phyloP scores from a whole-genome alignment of 2,329 filamentous ascomycete genomes.

The Colletotrichum musicola region DNA sequence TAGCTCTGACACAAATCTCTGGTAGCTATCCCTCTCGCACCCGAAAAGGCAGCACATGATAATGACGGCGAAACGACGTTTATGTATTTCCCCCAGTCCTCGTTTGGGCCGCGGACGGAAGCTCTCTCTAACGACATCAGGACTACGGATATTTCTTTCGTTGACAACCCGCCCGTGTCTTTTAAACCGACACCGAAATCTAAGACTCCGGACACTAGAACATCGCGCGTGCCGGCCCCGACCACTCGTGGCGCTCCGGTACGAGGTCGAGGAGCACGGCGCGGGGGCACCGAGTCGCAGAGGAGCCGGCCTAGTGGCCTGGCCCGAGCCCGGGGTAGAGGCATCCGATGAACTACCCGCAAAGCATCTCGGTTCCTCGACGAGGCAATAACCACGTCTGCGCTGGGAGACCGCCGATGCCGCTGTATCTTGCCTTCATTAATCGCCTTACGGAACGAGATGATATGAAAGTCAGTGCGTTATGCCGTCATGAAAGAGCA shows the following conservation, averaged over 20 bases:
- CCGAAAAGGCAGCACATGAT: slow-evolving; percentile 50
- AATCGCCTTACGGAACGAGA: not conserved
- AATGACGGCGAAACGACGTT: slow-evolving; percentile 83
- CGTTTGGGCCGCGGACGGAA: too few relatives aligned
- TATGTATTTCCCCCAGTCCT: slow-evolving; percentile 63
- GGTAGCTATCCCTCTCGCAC: not conserved
- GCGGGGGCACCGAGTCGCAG: slow-evolving; percentile 46
- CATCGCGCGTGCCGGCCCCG: slow-evolving; percentile 61
- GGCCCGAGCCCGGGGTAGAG: slow-evolving; percentile 59
- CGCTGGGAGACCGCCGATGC: not conserved
- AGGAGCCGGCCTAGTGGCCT: slow-evolving; percentile 61
- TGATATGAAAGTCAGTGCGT: slow-evolving; percentile 21
- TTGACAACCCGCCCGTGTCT: slow-evolving; percentile 81
- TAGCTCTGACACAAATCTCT: not conserved
- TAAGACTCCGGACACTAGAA: slow-evolving; percentile 52
- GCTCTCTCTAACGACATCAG: slow-evolving; percentile 57
- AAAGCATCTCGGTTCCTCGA: not conserved
- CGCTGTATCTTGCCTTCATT: not conserved
- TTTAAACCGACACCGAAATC: slow-evolving; percentile 63
- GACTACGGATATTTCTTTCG: slow-evolving; percentile 92
- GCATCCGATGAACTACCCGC: slow-evolving; percentile 51
- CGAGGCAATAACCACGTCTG: not conserved
- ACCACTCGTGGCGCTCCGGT: slow-evolving; percentile 54
- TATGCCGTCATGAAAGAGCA: slow-evolving; percentile 32
- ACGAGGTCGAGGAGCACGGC: slow-evolving; percentile 45